phyloP scores from a whole-genome alignment of 331 rosid species.

The Stylosanthes scabra region DNA sequence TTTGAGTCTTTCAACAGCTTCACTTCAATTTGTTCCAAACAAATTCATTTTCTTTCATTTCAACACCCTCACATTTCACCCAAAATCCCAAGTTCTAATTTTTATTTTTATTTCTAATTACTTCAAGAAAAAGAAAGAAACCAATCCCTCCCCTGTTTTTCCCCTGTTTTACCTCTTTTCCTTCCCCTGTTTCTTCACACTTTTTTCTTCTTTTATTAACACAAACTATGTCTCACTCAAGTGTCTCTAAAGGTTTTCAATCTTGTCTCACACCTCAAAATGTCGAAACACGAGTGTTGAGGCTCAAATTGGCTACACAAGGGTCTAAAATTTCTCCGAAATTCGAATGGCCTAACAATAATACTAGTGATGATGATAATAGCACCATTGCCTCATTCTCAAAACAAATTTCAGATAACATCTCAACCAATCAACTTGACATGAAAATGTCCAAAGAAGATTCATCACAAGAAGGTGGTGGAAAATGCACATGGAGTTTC shows the following conservation, averaged over 20 bases:
- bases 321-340: conserved; percentile 10
- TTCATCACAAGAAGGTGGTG: neutral
- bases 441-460: conserved; percentile 2
- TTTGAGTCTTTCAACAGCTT: conserved; percentile 21
- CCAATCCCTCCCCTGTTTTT: conserved; percentile 26
- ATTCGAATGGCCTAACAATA: neutral
- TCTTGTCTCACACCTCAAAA: conserved; percentile 48
- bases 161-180: conserved; percentile 37
- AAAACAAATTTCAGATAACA: conserved; percentile 3
- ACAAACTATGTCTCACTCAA: conserved; percentile 56
- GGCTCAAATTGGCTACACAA: conserved; percentile 51
- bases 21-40: conserved; percentile 31
- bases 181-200: neutral
- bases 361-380: neutral
- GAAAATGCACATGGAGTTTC: conserved; percentile 55
- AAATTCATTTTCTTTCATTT: conserved; percentile 6
- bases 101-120: neutral
- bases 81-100: conserved; percentile 27
- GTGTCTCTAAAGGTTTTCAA: conserved; percentile 58
- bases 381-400: neutral
- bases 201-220: conserved; percentile 4
- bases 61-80: conserved; percentile 25
- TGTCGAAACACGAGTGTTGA: conserved; percentile 44
- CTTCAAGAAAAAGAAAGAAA: neutral
- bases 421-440: neutral